Evolutionary conservation across 208 protist genomes (phyloP).

Genomic region (Balamuthia mandrillaris): DNA sequence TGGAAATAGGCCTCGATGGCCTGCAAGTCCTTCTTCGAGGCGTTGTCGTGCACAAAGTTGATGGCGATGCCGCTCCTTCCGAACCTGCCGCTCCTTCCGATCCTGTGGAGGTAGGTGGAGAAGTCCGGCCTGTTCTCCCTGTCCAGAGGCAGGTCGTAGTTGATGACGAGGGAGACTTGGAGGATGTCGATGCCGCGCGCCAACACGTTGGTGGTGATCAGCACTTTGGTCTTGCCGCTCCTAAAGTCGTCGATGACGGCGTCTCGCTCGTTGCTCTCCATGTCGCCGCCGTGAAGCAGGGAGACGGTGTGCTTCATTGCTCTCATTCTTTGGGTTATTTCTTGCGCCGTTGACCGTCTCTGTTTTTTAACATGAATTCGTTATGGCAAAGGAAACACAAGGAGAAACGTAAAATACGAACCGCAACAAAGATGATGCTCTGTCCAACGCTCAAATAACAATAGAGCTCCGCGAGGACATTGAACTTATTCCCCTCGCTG

Average conservation of each 20-base stretch:
- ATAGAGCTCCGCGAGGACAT: constrained; percentile 61
- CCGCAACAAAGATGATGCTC: constrained; percentile 67
- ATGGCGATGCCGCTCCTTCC: constrained; percentile 61
- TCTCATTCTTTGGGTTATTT: too few relatives aligned
- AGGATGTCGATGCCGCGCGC: constrained; percentile 73
- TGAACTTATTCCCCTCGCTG: constrained; percentile 34
- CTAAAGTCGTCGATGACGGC: constrained; percentile 33
- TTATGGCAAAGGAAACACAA: too few relatives aligned
- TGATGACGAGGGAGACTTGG: constrained; percentile 61
- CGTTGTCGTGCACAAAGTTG: constrained; percentile 57
- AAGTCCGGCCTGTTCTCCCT: constrained; percentile 38
- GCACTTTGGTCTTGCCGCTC: constrained; percentile 54
- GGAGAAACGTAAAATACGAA: not conserved
- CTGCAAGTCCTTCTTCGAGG: constrained; percentile 85
- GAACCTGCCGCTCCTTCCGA: constrained; percentile 68
- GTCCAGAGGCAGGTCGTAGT: constrained; percentile 61
- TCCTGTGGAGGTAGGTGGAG: constrained; percentile 67
- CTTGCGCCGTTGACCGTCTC: too few relatives aligned
- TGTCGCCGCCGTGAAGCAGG: constrained; percentile 34
- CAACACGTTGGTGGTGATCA: constrained; percentile 71
- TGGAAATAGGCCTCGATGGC: too few relatives aligned
- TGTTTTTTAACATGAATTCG: too few relatives aligned
- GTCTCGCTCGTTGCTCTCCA: constrained; percentile 52
- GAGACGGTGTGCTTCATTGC: constrained; percentile 53
- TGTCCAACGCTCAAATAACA: constrained; percentile 59